Base-by-base conservation (phyloP, 441 rosid genomes). In the Francoa sonchifolia region DNA sequence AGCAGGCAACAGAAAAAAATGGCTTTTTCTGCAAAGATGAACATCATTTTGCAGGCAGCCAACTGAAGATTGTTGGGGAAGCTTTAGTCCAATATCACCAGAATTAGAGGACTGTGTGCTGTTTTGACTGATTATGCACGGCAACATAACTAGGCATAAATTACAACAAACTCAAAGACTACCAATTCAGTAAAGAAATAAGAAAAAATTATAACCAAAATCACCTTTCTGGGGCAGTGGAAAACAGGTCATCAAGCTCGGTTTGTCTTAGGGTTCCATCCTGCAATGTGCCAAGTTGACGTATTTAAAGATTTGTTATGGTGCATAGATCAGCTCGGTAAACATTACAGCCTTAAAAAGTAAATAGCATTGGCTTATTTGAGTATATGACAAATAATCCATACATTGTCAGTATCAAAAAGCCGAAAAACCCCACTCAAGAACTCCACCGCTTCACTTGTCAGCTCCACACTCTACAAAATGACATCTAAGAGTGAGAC, bases 221-320 rank as follows among this genome's bases (percentile, higher is more conserved):
- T 61, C 56, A 76, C 85, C 77, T 71, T 55, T 76, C 82, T 8
- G 90, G 85, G 31, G 85, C 79, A 44, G 82, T 74, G 35, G 66
- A 68, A 59, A 80, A 80, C 58, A 80, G 41, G 45, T 63, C 76
- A 34, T 76, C 79, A 38, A 76, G 59, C 50, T 80, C 85, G 20
- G 60, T 38, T 26, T 76, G 68, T 26, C 47, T 52, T 40, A 80
- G 50, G 47, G 79, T 69, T 48, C 80, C 85, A 72, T 76, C 85
- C 90, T 80, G 56, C 10, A 22, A 38, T 59, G 31, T 31, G 48
- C 42, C 58, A 72, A n/a, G n/a, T n/a, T n/a, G n/a, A n/a, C n/a
- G n/a, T n/a, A n/a, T n/a, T n/a, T n/a, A n/a, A n/a, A n/a, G n/a
- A n/a, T n/a, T n/a, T n/a, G n/a, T n/a, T n/a, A n/a, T n/a, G n/a